Percentiles rank a stretch among this genome's conserved stretches.
phyloP scores from a whole-genome alignment of 164 flowering plant genomes.

The Berberis vulgaris region DNA sequence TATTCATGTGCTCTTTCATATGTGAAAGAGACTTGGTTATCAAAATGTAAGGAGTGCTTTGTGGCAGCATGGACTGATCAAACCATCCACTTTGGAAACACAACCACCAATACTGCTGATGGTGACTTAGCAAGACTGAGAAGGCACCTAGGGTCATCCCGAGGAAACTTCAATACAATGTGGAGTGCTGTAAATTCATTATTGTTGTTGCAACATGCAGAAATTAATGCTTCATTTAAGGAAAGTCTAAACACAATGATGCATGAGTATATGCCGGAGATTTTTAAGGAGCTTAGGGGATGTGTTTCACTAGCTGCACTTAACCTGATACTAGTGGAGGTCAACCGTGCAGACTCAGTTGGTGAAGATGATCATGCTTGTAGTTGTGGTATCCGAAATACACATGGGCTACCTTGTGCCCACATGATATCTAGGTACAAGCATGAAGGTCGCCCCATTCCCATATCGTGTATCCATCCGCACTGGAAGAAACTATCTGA shows the following conservation, averaged over 20 bases:
- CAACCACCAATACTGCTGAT: neutral
- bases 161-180: neutral
- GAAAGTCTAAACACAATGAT: neutral
- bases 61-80: neutral
- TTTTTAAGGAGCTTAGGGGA: neutral
- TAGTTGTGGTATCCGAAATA: neutral
- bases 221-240: neutral
- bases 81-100: neutral
- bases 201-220: neutral
- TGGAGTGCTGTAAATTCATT: neutral
- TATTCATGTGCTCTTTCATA: neutral
- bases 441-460: neutral
- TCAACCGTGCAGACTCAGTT: neutral
- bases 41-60: neutral
- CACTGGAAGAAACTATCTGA: neutral
- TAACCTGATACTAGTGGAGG: neutral
- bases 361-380: neutral
- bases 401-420: neutral
- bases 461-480: neutral
- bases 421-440: neutral
- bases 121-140: neutral
- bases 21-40: neutral
- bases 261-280: neutral
- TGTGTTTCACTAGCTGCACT: neutral
- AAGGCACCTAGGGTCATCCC: neutral